A percentile compares a stretch with the other conserved stretches of the same genome.
These are phyloP conservation scores for Solanum etuberosum DNA, from an alignment of 257 asterid genomes.

Conservation along the genomic window DNA sequence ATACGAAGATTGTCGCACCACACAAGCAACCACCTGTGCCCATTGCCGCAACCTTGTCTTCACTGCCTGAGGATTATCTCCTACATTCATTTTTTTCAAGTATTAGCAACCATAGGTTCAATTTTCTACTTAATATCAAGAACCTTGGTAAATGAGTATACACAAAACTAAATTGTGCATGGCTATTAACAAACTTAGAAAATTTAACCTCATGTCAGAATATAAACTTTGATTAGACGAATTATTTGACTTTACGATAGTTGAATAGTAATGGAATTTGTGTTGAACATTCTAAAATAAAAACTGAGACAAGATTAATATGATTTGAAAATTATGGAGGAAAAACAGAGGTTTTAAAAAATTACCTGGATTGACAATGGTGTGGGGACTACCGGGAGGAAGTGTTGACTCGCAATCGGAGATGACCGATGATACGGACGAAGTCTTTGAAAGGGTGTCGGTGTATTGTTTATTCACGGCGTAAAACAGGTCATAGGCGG, in stretches of 20 bases:
- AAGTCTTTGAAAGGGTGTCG: constrained; percentile 23
- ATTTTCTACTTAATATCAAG: background rate
- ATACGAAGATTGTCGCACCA: constrained; percentile 48
- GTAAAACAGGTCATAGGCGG: constrained; percentile 62
- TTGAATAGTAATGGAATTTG: background rate
- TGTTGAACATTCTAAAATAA: background rate
- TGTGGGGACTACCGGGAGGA: constrained; percentile 51
- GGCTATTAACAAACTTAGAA: background rate
- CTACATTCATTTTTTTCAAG: constrained; percentile 9
- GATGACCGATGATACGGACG: constrained; percentile 7
- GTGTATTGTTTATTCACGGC: constrained; percentile 44
- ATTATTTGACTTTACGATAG: background rate
- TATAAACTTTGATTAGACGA: background rate
- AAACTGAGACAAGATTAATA: background rate
- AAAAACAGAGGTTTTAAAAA: background rate
- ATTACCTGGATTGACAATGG: constrained; percentile 46
- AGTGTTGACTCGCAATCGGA: constrained; percentile 29
- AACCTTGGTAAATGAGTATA: background rate
- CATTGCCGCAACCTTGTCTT: constrained; percentile 68
- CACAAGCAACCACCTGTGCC: constrained; percentile 77
- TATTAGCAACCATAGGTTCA: background rate
- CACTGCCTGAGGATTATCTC: constrained; percentile 53
- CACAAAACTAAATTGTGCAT: background rate
- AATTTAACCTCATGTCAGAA: background rate
- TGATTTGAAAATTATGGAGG: background rate